Conservation (phyloP, 352 stramenopile species). For the Saprolegnia parasitica region DNA sequence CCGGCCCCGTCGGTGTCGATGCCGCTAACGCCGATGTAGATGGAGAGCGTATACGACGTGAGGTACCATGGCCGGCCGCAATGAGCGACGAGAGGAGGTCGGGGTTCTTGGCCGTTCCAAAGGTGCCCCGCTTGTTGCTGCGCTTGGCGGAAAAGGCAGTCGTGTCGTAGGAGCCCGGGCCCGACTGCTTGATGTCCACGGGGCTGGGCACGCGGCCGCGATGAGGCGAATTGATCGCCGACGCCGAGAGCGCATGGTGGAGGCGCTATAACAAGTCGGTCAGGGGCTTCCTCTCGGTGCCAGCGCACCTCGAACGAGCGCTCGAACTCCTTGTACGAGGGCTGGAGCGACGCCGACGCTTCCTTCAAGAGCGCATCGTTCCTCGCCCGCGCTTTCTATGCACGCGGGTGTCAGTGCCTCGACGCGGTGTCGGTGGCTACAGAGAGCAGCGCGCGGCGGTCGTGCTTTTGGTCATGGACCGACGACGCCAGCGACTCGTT, state of each 20-base stretch:
- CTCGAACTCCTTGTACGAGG: neutral
- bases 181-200: slow-evolving; percentile 16
- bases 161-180: slow-evolving; percentile 8
- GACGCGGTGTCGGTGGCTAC: neutral
- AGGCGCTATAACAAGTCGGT: neutral
- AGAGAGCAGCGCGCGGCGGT: neutral
- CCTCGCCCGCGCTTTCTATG: neutral
- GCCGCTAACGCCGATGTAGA: neutral
- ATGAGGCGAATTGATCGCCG: neutral
- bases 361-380: neutral
- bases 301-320: neutral
- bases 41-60: neutral
- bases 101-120: slow-evolving; percentile 3
- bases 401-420: neutral
- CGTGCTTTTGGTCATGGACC: neutral
- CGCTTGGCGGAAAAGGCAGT: neutral
- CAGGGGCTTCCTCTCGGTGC: too few species aligned
- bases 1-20: neutral
- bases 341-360: neutral
- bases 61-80: slow-evolving; percentile 5
- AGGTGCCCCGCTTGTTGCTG: slow-evolving; percentile 10
- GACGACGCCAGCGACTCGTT: neutral
- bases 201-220: neutral
- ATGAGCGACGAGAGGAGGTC: slow-evolving; percentile 11
- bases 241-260: neutral